phyloP scores from a whole-genome alignment of 1,139 yeast genomes.

The Hemisphaericaspora subhashii region DNA sequence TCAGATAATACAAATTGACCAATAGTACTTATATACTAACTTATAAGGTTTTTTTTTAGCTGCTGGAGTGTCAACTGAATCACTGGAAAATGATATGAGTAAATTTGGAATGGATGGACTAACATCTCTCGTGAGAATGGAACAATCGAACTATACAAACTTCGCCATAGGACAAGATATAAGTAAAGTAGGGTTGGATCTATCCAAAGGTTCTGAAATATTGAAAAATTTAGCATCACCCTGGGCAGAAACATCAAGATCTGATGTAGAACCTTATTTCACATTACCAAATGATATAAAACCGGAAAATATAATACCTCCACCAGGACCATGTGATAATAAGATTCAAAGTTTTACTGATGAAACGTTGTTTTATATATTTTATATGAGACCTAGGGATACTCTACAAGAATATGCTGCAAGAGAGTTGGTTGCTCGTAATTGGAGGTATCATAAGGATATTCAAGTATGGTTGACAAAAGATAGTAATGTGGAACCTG shows the following conservation, averaged over 20 bases:
- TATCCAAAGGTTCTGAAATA: slow-evolving; percentile 49
- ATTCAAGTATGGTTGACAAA: slow-evolving; percentile 96
- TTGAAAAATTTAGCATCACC: slow-evolving; percentile 84
- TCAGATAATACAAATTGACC: not conserved
- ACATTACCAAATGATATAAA: slow-evolving; percentile 59
- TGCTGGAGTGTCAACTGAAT: slow-evolving; percentile 28
- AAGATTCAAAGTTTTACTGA: slow-evolving; percentile 80
- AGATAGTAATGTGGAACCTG: slow-evolving; percentile 87
- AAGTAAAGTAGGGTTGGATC: slow-evolving; percentile 69
- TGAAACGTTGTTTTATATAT: slow-evolving; percentile 89
- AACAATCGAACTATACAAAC: slow-evolving; percentile 61
- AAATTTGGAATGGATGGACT: slow-evolving; percentile 78
- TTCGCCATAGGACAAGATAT: slow-evolving; percentile 86
- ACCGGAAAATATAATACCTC: slow-evolving; percentile 46
- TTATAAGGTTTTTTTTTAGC: slow-evolving; percentile 24
- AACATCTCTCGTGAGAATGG: slow-evolving; percentile 65
- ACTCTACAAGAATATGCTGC: slow-evolving; percentile 93
- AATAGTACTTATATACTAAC: too few species aligned
- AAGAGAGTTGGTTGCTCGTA: slow-evolving; percentile 80
- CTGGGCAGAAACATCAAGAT: slow-evolving; percentile 89
- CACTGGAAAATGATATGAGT: slow-evolving; percentile 32
- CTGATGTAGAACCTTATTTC: slow-evolving; percentile 87
- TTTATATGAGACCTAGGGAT: slow-evolving; percentile 92
- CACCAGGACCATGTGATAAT: slow-evolving; percentile 53
- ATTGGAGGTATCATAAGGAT: slow-evolving; percentile 97